Conservation (phyloP, 768 basidiomycete genomes). For the Lactarius pseudohatsudake region DNA sequence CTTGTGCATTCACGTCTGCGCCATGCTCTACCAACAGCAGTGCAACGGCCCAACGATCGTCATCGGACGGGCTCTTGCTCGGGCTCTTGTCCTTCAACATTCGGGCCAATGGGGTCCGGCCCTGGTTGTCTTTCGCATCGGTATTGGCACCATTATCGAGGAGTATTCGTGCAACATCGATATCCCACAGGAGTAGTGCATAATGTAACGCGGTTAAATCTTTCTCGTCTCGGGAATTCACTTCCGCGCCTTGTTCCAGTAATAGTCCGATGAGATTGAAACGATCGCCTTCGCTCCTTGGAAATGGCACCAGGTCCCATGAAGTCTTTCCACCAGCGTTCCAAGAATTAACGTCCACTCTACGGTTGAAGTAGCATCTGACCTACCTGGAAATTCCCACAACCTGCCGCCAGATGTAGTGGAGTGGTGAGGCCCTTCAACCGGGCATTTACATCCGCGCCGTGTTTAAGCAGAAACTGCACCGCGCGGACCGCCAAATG, state of each 20-base stretch:
- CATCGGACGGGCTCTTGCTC: no score
- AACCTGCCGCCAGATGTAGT: not conserved
- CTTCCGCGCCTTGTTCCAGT: not conserved
- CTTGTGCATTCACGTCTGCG: not conserved
- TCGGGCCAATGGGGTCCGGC: not conserved
- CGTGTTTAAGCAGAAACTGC: not conserved
- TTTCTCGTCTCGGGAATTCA: not conserved
- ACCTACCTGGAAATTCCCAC: not conserved
- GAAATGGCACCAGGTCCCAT: no score
- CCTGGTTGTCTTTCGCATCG: not conserved
- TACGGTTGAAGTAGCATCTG: not conserved
- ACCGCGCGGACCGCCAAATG: not conserved
- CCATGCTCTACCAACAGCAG: not conserved
- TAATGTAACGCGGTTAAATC: no score
- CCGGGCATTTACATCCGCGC: not conserved
- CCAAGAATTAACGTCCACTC: not conserved
- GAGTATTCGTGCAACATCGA: no score
- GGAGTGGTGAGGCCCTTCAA: not conserved
- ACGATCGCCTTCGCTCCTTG: not conserved
- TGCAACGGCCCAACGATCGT: no score
- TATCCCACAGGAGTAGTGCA: no score
- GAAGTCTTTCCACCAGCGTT: not conserved
- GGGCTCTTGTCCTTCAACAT: accelerated
- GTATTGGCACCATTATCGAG: not conserved
- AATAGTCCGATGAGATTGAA: not conserved